A percentile compares a stretch with the other conserved stretches of the same genome.
phyloP scores from a whole-genome alignment of 495 filamentous ascomycete genomes.

The Aspergillus mulundensis region DNA sequence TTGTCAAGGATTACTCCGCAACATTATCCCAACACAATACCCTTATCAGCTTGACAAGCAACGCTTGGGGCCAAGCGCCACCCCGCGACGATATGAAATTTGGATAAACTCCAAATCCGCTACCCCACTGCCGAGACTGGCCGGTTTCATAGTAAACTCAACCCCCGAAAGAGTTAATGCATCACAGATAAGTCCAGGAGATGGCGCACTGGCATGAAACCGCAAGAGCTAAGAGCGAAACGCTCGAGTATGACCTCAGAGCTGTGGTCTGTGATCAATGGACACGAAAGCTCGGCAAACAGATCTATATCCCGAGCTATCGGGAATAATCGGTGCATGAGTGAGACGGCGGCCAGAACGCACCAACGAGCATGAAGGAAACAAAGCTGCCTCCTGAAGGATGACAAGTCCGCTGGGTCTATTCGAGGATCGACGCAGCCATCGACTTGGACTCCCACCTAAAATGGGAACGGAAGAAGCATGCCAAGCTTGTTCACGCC shows the following conservation, averaged over 20 bases:
- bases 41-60: not conserved
- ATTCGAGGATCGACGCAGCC: constrained; percentile 6
- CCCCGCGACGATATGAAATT: constrained; percentile 2
- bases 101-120: not conserved
- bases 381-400: not conserved
- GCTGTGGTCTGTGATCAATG: not conserved
- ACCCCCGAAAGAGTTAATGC: not conserved
- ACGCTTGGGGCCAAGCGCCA: not conserved
- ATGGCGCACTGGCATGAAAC: constrained; percentile 4
- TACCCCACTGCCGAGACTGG: constrained; percentile 4
- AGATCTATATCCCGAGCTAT: not conserved
- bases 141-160: not conserved
- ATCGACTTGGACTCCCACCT: not conserved
- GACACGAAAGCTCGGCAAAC: not conserved
- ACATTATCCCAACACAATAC: not conserved
- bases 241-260: not conserved
- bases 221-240: not conserved
- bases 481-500: constrained; percentile 6
- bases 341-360: not conserved
- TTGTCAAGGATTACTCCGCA: constrained; percentile 2
- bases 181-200: not conserved
- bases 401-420: constrained; percentile 3
- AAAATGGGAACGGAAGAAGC: not conserved
- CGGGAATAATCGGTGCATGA: constrained; percentile 2
- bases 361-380: not conserved